These are phyloP conservation scores for Vitis hybrid DNA, from an alignment of 177 flowering plant genomes.

Conservation along the genomic window DNA sequence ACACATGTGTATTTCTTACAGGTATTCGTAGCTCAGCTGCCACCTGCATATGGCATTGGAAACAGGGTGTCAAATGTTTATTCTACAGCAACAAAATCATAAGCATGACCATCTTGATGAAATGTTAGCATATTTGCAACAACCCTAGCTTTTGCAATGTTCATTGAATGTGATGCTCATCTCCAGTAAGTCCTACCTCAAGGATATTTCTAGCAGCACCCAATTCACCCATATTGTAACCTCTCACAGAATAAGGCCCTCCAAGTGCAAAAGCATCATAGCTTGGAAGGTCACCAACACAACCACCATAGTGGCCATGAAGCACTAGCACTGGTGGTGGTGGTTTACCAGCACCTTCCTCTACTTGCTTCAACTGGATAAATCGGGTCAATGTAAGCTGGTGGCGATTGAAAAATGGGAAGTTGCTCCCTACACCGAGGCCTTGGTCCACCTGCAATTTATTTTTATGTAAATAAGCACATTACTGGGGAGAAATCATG, in stretches of 20 bases:
- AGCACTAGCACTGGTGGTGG: conserved; percentile 96
- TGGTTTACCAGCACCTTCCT: conserved; percentile 87
- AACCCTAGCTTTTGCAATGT: no score
- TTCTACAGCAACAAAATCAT: neutral
- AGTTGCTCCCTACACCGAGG: conserved; percentile 85
- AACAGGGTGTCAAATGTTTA: conserved; percentile 1
- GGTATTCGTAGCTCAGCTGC: conserved; percentile 92
- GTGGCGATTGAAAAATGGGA: conserved; percentile 96
- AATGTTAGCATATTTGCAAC: no score
- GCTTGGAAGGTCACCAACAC: conserved; percentile 98
- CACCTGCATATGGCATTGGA: conserved; percentile 44
- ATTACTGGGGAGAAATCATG: neutral
- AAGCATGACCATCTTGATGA: no score
- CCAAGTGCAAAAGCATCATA: conserved; percentile 98
- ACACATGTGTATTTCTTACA: conserved; percentile 76
- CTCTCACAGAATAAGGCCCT: conserved; percentile 98
- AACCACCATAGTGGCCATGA: conserved; percentile 97
- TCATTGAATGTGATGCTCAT: neutral
- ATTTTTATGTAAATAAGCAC: neutral
- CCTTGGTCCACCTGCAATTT: conserved; percentile 88
- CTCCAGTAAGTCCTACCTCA: conserved; percentile 58
- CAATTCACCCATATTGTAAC: conserved; percentile 98
- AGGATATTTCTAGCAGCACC: conserved; percentile 96
- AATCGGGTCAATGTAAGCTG: conserved; percentile 82
- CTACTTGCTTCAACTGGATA: conserved; percentile 77